phyloP scores from a whole-genome alignment of 2,329 filamentous ascomycete genomes.

The Hymenotorrendiella dingleyae region DNA sequence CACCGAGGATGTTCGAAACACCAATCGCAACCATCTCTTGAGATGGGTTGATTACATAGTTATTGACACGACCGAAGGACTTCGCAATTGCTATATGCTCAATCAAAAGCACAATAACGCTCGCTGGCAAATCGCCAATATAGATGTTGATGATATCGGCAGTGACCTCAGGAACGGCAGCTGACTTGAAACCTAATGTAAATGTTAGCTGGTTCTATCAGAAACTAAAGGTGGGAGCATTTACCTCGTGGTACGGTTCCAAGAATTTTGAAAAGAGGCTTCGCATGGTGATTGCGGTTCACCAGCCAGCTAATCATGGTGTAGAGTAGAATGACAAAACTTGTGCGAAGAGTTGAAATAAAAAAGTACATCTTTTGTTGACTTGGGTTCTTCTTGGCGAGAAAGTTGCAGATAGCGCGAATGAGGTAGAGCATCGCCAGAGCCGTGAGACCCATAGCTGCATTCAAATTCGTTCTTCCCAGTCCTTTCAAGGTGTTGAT shows the following conservation, averaged over 20 bases:
- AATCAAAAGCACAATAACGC: slow-evolving; percentile 89
- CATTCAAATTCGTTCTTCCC: slow-evolving; percentile 63
- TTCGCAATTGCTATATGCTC: slow-evolving; percentile 98
- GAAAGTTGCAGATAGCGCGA: slow-evolving; percentile 56
- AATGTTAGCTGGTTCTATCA: neutral
- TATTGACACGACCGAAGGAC: slow-evolving; percentile 92
- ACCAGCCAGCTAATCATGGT: slow-evolving; percentile 84
- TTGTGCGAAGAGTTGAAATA: slow-evolving; percentile 80
- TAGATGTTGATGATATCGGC: slow-evolving; percentile 61
- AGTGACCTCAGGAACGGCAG: slow-evolving; percentile 65
- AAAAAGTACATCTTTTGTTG: slow-evolving; percentile 80
- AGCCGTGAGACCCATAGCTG: slow-evolving; percentile 81
- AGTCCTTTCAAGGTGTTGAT: slow-evolving; percentile 77
- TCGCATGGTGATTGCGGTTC: slow-evolving; percentile 60
- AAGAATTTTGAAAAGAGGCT: slow-evolving; percentile 69
- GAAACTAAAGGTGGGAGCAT: slow-evolving; percentile 8
- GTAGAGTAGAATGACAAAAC: slow-evolving; percentile 86
- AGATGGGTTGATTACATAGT: slow-evolving; percentile 91
- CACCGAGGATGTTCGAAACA: slow-evolving; percentile 80
- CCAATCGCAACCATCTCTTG: slow-evolving; percentile 95
- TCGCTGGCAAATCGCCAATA: slow-evolving; percentile 68
- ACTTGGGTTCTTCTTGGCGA: slow-evolving; percentile 63
- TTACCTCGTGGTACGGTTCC: slow-evolving; percentile 69
- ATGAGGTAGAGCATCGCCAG: slow-evolving; percentile 72
- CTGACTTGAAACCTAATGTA: slow-evolving; percentile 68